These are phyloP conservation scores for Camellia granthamiana DNA, from an alignment of 148 eudicot species.

Conservation along the genomic window DNA sequence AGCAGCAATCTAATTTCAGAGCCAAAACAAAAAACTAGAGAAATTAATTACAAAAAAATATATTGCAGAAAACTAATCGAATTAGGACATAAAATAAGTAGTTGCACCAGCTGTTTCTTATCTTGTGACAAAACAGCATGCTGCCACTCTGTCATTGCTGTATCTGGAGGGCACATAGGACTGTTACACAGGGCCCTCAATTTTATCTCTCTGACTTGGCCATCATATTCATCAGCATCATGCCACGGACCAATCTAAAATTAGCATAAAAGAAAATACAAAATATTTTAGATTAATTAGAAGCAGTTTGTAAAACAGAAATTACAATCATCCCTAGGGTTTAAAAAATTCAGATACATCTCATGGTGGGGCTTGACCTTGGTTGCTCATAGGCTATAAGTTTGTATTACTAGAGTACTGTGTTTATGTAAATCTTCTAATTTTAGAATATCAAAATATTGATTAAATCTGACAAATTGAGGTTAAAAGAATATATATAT, in stretches of 20 bases:
- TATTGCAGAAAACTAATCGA: neutral
- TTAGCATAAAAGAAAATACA: neutral
- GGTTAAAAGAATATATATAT: too few species aligned
- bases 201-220: slow-evolving; percentile 86
- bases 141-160: slow-evolving; percentile 90
- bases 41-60: neutral
- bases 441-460: too few species aligned
- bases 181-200: slow-evolving; percentile 69
- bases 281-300: neutral
- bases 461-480: too few species aligned
- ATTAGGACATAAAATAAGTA: neutral
- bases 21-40: neutral
- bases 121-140: slow-evolving; percentile 69
- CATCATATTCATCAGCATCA: slow-evolving; percentile 79
- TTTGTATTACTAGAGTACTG: too few species aligned
- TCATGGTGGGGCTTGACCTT: neutral
- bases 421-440: too few species aligned
- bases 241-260: slow-evolving; percentile 84
- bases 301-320: neutral
- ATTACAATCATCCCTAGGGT: neutral
- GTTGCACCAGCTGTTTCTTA: slow-evolving; percentile 57
- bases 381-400: neutral
- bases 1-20: neutral
- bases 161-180: slow-evolving; percentile 91
- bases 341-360: neutral